Base-by-base conservation (phyloP, 1,284 basidiomycete species). In the Marasmius sp. region DNA sequence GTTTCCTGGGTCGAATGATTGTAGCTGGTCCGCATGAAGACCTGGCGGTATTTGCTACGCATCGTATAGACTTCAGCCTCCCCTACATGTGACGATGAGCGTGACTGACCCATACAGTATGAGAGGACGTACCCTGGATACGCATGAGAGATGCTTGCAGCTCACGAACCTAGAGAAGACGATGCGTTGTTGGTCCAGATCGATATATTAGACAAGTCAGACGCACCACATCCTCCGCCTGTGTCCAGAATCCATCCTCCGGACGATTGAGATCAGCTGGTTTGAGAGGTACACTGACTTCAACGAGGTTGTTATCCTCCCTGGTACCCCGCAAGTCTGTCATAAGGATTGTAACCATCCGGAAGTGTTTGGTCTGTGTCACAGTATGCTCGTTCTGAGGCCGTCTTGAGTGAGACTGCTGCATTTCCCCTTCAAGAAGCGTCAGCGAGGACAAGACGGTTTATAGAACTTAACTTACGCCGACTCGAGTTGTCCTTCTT, bases 31-130 rank as follows among this genome's bases (percentile, higher is more conserved):
- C 86, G 83, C 66, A 92, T 77, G 68, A 92, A 86, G 59, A 84
- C 80, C 66, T 92, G 90, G 53, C 85, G 80, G 70, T 85, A 92
- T 70, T 82, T 84, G 38, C 88, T 88, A 9, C 91, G 84, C 72
- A 85, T 76, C 5, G 84, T 84, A 65, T 82, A 90, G 36, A 87
- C 84, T 69, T 83, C 88, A 18, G 89, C 90, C 8, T 86, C 85
- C 22, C 89, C 89, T 91, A 57, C 22, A 56, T 22, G 10, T 43
- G 62, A 58, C 5, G 39, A 48, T 39, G 43, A n/a, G 59, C 38
- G 14, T 33, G 34, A 37, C 22, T 48, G 59, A 36, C 37, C 18
- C 52, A 47, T 36, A 45, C 7, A 33, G 22, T 34, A 53, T 20
- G 11, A 53, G 14, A 55, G 6, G 11, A 68, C 68, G 52, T 61